Base-by-base conservation (phyloP, 129 eudicot species). In the Silybum marianum region DNA sequence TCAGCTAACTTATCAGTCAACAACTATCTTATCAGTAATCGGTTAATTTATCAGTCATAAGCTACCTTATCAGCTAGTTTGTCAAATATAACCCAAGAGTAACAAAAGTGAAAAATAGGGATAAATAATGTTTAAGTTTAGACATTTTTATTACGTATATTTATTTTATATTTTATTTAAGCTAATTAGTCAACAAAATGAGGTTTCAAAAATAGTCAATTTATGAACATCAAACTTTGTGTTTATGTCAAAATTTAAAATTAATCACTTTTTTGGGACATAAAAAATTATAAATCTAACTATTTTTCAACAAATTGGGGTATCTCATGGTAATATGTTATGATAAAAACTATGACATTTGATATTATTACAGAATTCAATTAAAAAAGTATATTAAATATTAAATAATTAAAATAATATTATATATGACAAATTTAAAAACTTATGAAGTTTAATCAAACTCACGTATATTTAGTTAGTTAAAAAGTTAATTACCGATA, bases 301-400 rank as follows among this genome's bases (percentile, higher is more conserved):
- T 25, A 25, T 54, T 54, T 58, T 54, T 75, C 69, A 75, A 26
- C 69, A 54, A 75, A 28, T 26, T 18, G 18, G 48, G 79, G 48
- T 54, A 28, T 75, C 79, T 58, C 71, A 75, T 58, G 79, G 79
- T 75, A 58, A 54, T 54, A 75, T 26, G 34, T 75, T 51, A 75
- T 75, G 2, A 58, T 26, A 42, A 2, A 25, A 10, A 24, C 14
- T 25, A 12, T 44, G 75, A 7, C 66, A n/a, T 38, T 36, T 34
- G 12, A 18, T n/a, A 14, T 10, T 71, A 71, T 19, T n/a, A 30
- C 7, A 71, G n/a, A n/a, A 18, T n/a, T 54, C 18, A 10, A 32
- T 36, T 13, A 71, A 32, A 5, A 69, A 26, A 34, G 26, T 16
- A 6, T 26, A 32, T 63, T 21, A 21, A 63, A 21, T 9, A 21